Base-by-base conservation (phyloP, 2,329 filamentous ascomycete species). In the Monilinia polystroma region DNA sequence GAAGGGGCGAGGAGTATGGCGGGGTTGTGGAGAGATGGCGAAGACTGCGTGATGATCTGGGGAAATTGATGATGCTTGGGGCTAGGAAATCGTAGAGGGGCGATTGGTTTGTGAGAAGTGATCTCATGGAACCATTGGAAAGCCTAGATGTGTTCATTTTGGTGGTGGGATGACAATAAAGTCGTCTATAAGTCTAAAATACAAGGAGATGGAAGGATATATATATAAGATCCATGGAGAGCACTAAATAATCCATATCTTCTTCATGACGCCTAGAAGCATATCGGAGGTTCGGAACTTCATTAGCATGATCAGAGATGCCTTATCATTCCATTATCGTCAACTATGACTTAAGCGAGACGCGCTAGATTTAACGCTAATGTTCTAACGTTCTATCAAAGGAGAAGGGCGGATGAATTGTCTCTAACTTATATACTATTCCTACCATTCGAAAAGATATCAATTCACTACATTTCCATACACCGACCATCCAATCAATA, bases 41-140 rank as follows among this genome's bases (percentile, higher is more conserved):
- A 53, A 60, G 60, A 67, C 66, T 67, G 64, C 51, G 67, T 59
- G 63, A 59, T 54, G 69, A 56, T 70, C 69, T 63, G 49, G 66
- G 52, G 67, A 58, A 41, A 55, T 71, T 59, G 63, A 71, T 20
- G 68, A 79, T 71, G 60, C 77, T 75, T 29, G 80, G 78, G 14
- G 75, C 73, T 41, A 81, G 76, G 59, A 80, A 79, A 64, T 80
- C 77, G 64, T 75, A 77, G 35, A 78, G 63, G 47, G 75, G 74
- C 2, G 71, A 64, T 63, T 72, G 67, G 23, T 12, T 26, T 18
- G 35, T 29, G 18, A 60, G 7, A 18, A 66, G 45, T 26, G 55
- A 52, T 29, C 63, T 26, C 18, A 59, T 20, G 35, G 70, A 64
- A n/a, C 66, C 67, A 69, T 56, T 72, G 35, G 55, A 67, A 51